Conservation (phyloP, 2,329 filamentous ascomycete species). For the Falciphora oryzae region DNA sequence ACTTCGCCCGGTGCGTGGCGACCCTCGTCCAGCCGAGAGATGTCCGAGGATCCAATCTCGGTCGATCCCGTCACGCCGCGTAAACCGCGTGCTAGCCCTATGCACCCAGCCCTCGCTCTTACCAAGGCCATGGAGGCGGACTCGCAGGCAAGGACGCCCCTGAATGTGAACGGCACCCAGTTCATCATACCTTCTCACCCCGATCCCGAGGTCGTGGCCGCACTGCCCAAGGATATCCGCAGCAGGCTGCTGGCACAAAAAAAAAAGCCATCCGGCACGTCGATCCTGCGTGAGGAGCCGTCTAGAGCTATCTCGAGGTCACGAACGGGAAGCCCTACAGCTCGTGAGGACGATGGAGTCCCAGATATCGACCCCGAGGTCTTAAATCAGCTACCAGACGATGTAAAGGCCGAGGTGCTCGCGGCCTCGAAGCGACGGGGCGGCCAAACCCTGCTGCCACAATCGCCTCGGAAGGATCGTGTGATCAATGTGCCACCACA, state of each 20-base stretch:
- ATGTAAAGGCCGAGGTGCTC: constrained; percentile 79
- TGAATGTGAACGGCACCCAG: constrained; percentile 82
- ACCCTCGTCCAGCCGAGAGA: constrained; percentile 1
- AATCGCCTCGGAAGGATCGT: constrained; percentile 53
- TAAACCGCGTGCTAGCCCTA: constrained; percentile 37
- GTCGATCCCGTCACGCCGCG: constrained; percentile 48
- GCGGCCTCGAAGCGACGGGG: constrained; percentile 45
- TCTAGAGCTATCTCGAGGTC: constrained; percentile 26
- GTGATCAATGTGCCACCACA: constrained; percentile 34
- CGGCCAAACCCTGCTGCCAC: constrained; percentile 32
- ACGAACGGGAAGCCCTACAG: constrained; percentile 32
- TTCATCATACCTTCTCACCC: constrained; percentile 83
- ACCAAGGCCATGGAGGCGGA: constrained; percentile 44
- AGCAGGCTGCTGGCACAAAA: constrained; percentile 63
- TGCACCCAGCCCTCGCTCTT: constrained; percentile 49
- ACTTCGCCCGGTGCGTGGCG: not conserved
- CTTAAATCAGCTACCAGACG: constrained; percentile 74
- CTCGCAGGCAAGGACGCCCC: constrained; percentile 54
- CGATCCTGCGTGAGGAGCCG: constrained; percentile 23
- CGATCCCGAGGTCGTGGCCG: constrained; percentile 75
- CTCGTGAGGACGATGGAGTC: constrained; percentile 39
- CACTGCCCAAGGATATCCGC: constrained; percentile 78
- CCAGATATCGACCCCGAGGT: constrained; percentile 82
- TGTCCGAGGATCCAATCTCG: constrained; percentile 43
- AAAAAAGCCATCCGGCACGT: constrained; percentile 18